A percentile compares a stretch with the other conserved stretches of the same genome.
Conservation (phyloP, 495 filamentous ascomycete species). For the Podospora conica region DNA sequence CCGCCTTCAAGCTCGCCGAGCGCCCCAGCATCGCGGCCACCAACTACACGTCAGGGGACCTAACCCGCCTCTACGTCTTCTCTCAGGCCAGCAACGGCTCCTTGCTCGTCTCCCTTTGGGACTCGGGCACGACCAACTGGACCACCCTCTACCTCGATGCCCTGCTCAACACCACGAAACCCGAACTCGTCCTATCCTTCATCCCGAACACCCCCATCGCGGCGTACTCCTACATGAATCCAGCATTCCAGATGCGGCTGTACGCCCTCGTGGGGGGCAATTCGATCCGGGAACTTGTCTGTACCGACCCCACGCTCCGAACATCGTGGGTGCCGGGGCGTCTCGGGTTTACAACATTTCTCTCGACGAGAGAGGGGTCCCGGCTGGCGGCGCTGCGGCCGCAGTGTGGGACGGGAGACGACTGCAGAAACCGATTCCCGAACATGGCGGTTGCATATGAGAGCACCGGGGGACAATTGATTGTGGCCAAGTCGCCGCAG, state of each 20-base stretch:
- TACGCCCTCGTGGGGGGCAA: background rate
- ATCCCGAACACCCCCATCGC: background rate
- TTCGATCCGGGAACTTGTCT: background rate
- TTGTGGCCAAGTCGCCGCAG: background rate
- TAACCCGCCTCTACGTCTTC: background rate
- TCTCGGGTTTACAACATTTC: background rate
- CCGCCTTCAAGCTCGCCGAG: background rate
- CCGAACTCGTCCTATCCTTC: background rate
- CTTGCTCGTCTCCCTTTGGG: background rate
- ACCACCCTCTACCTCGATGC: background rate
- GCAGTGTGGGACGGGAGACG: background rate
- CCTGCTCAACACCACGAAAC: background rate
- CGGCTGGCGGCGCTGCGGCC: conserved; percentile 1
- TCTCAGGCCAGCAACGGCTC: background rate
- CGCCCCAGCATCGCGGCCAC: background rate
- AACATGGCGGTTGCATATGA: background rate
- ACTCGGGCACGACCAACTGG: background rate
- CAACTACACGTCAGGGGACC: background rate
- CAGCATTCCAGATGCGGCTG: background rate
- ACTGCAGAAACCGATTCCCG: background rate
- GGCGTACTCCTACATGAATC: background rate
- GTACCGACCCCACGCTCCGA: background rate
- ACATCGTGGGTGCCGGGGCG: background rate
- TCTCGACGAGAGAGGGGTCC: background rate
- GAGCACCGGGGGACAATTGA: background rate